Evolutionary conservation across 257 asterid genomes (phyloP).

Genomic region (Petunia axillaris): DNA sequence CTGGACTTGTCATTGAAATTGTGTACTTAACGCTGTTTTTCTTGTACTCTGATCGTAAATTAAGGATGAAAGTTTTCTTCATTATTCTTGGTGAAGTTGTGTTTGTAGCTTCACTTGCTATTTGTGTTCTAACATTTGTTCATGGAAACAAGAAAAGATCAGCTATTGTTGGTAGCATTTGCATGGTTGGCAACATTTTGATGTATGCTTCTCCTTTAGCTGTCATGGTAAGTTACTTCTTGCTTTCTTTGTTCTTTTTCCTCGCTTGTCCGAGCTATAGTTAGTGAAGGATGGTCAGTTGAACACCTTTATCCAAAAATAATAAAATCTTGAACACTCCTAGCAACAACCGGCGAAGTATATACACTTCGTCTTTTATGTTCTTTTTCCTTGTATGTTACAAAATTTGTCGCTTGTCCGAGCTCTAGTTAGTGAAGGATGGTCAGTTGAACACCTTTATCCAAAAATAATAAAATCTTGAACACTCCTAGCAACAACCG

Average conservation of each 20-base stretch:
- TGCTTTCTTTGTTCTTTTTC: neutral
- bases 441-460: no score
- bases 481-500: no score
- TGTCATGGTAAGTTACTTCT: conserved; percentile 57
- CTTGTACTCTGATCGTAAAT: conserved; percentile 47
- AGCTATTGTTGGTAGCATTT: conserved; percentile 63
- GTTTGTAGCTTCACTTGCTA: conserved; percentile 52
- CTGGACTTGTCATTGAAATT: conserved; percentile 67
- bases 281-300: no score
- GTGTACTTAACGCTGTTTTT: conserved; percentile 53
- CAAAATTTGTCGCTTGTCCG: neutral
- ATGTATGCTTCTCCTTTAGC: conserved; percentile 89
- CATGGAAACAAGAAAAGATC: conserved; percentile 59
- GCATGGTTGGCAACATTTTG: conserved; percentile 72
- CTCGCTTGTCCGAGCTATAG: no score
- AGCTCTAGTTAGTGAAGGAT: no score
- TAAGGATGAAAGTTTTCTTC: conserved; percentile 45
- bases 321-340: no score
- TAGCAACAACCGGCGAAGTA: no score
- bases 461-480: no score
- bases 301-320: no score
- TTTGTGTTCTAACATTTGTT: conserved; percentile 50
- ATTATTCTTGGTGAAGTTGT: conserved; percentile 48
- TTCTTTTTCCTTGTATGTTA: neutral
- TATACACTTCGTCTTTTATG: no score